These are phyloP conservation scores for Trametopsis cervina DNA, from an alignment of 768 basidiomycete genomes.

Conservation along the genomic window DNA sequence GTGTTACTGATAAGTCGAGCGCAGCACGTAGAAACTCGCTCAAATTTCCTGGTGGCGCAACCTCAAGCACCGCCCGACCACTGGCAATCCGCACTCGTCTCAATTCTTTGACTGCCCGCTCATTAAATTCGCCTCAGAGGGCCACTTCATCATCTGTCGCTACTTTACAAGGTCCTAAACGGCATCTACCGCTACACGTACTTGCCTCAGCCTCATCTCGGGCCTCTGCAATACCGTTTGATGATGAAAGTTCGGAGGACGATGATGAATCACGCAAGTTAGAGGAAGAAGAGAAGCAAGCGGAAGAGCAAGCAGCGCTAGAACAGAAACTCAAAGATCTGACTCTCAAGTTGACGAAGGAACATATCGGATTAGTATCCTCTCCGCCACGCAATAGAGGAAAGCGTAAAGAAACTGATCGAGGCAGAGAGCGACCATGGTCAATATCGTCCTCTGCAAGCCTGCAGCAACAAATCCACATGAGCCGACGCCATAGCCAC, in stretches of 20 bases:
- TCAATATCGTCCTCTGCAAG: conserved; percentile 15
- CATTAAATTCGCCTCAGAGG: conserved; percentile 34
- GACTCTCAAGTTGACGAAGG: conserved; percentile 67
- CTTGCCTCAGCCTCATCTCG: conserved; percentile 41
- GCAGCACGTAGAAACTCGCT: conserved; percentile 13
- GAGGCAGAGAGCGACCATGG: conserved; percentile 12
- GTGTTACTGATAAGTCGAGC: conserved; percentile 7
- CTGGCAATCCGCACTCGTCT: conserved; percentile 65
- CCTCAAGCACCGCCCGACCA: conserved; percentile 39
- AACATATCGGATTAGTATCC: conserved; percentile 61
- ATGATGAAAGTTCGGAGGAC: conserved; percentile 44
- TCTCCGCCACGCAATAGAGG: conserved; percentile 19
- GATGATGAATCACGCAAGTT: conserved; percentile 53
- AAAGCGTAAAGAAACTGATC: conserved; percentile 7
- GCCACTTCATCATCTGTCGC: conserved; percentile 62
- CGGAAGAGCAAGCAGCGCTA: conserved; percentile 62
- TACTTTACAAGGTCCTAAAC: conserved; percentile 53
- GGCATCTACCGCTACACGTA: conserved; percentile 31
- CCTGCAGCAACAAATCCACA: conserved; percentile 6
- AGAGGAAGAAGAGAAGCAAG: conserved; percentile 61
- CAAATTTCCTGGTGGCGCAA: conserved; percentile 15
- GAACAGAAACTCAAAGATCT: conserved; percentile 63
- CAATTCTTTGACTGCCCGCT: conserved; percentile 54
- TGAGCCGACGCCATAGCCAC: conserved; percentile 33
- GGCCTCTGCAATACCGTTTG: conserved; percentile 27